Evolutionary conservation across 2,329 filamentous ascomycete genomes (phyloP), one percentile per base, ranked within the genome.

Genomic region (Hymenoscyphus albidus): DNA sequence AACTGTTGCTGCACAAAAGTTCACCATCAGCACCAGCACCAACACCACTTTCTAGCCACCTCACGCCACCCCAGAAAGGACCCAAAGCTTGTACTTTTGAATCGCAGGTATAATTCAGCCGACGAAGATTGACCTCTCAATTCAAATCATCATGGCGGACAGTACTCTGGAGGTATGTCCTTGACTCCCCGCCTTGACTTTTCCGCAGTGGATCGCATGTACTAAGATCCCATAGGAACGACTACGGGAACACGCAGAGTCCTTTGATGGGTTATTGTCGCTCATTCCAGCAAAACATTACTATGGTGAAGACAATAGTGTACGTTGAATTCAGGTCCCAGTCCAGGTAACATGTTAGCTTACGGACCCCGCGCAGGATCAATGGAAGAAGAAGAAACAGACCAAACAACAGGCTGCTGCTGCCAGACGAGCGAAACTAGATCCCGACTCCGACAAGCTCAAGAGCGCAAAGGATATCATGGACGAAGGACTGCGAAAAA

Each of bases 311-410:
- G 88, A 91, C 74, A 88, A 82, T 63, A 89, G 84, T 77, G 87
- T 89, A 83, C 73, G 85, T 82, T 63, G 64, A 56, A 40, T 51
- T 40, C 32, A 39, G 44, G 58, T 39, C 35, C 16, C 18, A 58
- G 40, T 22, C 18, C n/a, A 16, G 38, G 39, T 44, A 35, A 51
- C 35, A 27, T 54, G 62, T 56, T 51, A 63, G 63, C 66, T 72
- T 63, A 69, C 67, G 60, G 65, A 60, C 32, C 40, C 38, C 57
- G 62, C 60, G 67, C 74, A 96, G 92, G 90, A 95, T 73, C 92
- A 97, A 88, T 96, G 93, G 92, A 88, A 88, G 77, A 89, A 89
- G 75, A 96, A 95, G 80, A 98, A 98, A 81, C 93, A 98, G 80
- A 94, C 92, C 60, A 97, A 96, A 76, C 90, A 92, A 77, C 85